A percentile compares a stretch with the other conserved stretches of the same genome.
These are phyloP conservation scores for Boletus fagicola DNA, from an alignment of 768 basidiomycete genomes.

Conservation along the genomic window DNA sequence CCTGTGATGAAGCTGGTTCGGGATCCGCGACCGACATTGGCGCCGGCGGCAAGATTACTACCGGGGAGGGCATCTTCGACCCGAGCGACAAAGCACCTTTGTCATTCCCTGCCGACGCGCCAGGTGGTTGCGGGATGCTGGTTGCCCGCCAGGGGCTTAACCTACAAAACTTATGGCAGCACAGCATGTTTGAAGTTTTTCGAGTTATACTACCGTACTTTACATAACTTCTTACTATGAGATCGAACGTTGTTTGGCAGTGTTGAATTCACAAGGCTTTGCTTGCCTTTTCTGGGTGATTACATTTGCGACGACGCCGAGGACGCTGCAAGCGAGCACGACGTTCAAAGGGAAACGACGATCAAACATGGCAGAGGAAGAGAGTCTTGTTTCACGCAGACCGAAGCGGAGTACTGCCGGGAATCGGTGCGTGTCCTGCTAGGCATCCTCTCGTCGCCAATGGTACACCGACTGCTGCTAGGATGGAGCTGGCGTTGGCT, in stretches of 20 bases:
- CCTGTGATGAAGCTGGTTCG: neutral
- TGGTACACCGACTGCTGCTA: slow-evolving; percentile 27
- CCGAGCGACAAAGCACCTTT: too few species aligned
- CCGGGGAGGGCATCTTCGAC: neutral
- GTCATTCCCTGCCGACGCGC: too few species aligned
- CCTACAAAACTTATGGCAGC: too few species aligned
- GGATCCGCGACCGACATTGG: neutral
- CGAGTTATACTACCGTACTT: too few species aligned
- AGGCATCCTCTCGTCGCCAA: neutral
- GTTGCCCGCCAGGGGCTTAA: too few species aligned
- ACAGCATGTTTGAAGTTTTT: too few species aligned
- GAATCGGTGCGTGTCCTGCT: slow-evolving; percentile 51
- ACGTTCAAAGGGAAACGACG: neutral
- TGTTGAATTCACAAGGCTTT: slow-evolving; percentile 16
- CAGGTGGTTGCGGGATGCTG: too few species aligned
- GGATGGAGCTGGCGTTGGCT: slow-evolving; percentile 78
- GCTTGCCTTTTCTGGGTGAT: slow-evolving; percentile 6
- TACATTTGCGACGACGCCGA: neutral
- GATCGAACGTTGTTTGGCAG: slow-evolving; percentile 14
- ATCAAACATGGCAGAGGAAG: slow-evolving; percentile 17
- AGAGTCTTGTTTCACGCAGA: slow-evolving; percentile 50
- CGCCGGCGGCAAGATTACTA: too few species aligned
- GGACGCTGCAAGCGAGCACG: neutral
- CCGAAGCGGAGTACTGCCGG: slow-evolving; percentile 74
- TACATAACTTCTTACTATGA: too few species aligned